Base-by-base conservation (phyloP, 2,329 filamentous ascomycete species). In the Passalora sequoiae region DNA sequence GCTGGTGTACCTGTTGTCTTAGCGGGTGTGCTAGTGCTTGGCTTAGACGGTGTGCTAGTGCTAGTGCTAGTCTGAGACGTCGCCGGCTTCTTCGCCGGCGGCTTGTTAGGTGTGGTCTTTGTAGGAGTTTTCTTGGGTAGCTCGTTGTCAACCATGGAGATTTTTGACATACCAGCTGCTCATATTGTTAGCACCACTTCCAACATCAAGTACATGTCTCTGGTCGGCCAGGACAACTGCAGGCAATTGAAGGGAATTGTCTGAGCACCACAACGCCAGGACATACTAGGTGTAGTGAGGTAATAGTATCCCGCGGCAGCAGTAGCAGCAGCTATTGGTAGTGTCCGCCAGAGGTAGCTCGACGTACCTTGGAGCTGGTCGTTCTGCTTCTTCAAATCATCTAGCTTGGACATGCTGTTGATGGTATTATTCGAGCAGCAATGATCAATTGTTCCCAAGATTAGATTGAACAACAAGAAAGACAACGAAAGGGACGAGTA, bases 331-430 rank as follows among this genome's bases (percentile, higher is more conserved):
- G 38, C 40, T 16, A 35, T 17, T 9, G 43, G 42, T 25, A 35
- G 38, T 25, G 27, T 21, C 36, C 32, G 30, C 41, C 28, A 44
- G 9, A 43, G 32, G 42, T 38, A 44, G 29, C 29, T 40, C 15
- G 20, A 47, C 63, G 44, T 55, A 69, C 67, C 60, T 59, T 69
- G 62, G 27, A 69, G 60, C 15, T 61, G 62, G 47, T 60, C 61
- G 43, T 65, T 66, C 50, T 69, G 67, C 54, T 68, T 60, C 57
- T 69, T 69, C 33, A 69, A 54, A 15, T 67, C 57, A 21, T 65
- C 60, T 17, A 69, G 31, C 9, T 45, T 40, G 4, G 40, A 43
- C 29, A 48, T 48, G 13, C 4, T 41, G 33, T 24, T 1, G 13
- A 36, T 24, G 15, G 9, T 9, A 19, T 33, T 8, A 9, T 6